Evolutionary conservation across 768 basidiomycete genomes (phyloP).

Genomic region (Hericium alpestre): DNA sequence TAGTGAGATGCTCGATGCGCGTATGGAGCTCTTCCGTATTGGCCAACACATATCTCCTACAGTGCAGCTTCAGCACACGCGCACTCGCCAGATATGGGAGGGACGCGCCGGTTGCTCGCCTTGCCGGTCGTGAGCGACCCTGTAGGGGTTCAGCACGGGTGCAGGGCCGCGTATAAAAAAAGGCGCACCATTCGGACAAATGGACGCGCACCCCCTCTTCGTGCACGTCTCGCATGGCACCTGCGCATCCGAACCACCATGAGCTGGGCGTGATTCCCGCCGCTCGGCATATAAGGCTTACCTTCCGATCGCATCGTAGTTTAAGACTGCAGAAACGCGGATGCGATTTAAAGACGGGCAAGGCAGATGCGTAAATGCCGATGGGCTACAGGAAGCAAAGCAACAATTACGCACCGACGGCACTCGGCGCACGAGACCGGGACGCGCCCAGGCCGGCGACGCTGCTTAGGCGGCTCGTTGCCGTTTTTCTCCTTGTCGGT

Average conservation of each 20-base stretch:
- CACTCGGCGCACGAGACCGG: constrained; percentile 26
- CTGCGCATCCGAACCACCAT: constrained; percentile 21
- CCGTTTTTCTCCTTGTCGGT: neutral
- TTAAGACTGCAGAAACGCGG: constrained; percentile 40
- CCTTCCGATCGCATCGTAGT: constrained; percentile 56
- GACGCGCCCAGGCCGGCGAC: constrained; percentile 15
- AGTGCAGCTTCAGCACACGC: too few species aligned
- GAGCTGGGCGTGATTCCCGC: neutral
- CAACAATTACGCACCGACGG: constrained; percentile 21
- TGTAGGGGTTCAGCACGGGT: constrained; percentile 15
- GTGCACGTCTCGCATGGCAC: constrained; percentile 73
- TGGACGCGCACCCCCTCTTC: constrained; percentile 60
- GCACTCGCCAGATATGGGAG: too few species aligned
- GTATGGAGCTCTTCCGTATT: constrained; percentile 51
- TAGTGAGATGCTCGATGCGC: constrained; percentile 9
- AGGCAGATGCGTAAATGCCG: neutral
- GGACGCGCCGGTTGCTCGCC: constrained; percentile 37
- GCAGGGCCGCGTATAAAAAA: neutral
- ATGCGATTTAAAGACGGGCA: neutral
- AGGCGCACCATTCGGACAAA: constrained; percentile 64
- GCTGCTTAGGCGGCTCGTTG: constrained; percentile 2
- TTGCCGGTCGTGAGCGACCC: constrained; percentile 49
- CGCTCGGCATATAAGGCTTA: constrained; percentile 18
- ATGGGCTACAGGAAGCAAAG: neutral
- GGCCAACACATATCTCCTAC: constrained; percentile 43